Percentiles rank a stretch among this genome's conserved stretches.
phyloP scores from a whole-genome alignment of 1,139 yeast species.

The Taphrina populina region DNA sequence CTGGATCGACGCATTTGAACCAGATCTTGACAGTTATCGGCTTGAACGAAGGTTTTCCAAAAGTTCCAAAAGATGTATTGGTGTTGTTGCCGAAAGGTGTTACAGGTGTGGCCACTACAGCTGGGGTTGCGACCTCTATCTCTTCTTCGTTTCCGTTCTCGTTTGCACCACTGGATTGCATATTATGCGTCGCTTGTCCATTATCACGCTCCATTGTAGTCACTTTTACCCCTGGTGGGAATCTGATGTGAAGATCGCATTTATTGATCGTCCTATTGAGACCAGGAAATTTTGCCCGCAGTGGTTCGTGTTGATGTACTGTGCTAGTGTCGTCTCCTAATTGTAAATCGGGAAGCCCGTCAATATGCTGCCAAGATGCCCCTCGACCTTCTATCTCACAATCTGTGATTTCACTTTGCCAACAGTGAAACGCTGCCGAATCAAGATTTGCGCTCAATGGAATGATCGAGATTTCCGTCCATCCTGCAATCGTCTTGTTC shows the following conservation, averaged over 20 bases:
- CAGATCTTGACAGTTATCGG: slow-evolving; percentile 72
- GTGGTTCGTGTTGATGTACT: slow-evolving; percentile 49
- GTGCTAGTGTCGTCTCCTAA: slow-evolving; percentile 38
- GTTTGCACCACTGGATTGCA: slow-evolving; percentile 40
- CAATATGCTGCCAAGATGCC: slow-evolving; percentile 55
- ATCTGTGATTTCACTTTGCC: slow-evolving; percentile 65
- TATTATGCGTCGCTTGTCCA: slow-evolving; percentile 33
- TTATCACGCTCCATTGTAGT: slow-evolving; percentile 40
- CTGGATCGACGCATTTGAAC: slow-evolving; percentile 65
- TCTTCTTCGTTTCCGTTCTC: slow-evolving; percentile 48
- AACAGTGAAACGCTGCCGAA: slow-evolving; percentile 70
- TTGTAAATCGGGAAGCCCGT: slow-evolving; percentile 61
- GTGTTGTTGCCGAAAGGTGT: slow-evolving; percentile 16
- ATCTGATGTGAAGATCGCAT: slow-evolving; percentile 64
- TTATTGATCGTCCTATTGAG: slow-evolving; percentile 53
- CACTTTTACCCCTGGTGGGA: slow-evolving; percentile 71
- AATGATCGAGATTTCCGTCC: slow-evolving; percentile 75
- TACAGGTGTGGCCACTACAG: slow-evolving; percentile 25
- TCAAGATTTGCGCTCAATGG: slow-evolving; percentile 65
- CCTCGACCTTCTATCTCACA: slow-evolving; percentile 63
- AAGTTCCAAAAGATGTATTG: background rate
- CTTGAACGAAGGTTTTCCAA: slow-evolving; percentile 49
- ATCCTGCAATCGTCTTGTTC: slow-evolving; percentile 50
- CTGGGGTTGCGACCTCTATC: slow-evolving; percentile 43
- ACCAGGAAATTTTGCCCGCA: slow-evolving; percentile 45